Evolutionary conservation across 352 stramenopile genomes (phyloP), one percentile per base, ranked within the genome.

Genomic region (Globisporangium radiosum): DNA sequence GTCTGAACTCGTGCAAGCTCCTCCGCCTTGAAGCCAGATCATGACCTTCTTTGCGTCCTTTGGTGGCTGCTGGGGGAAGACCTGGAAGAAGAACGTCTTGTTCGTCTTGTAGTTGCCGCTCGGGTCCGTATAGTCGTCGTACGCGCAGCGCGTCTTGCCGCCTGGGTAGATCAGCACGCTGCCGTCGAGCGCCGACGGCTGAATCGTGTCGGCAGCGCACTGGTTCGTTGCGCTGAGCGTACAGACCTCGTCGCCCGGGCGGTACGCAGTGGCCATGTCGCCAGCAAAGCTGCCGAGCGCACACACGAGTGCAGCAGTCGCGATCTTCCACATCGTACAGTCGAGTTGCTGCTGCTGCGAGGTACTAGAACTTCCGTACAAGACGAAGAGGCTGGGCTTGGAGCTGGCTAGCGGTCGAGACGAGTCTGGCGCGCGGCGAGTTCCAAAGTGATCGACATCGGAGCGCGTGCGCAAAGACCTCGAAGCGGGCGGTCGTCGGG

Each of bases 71-170:
- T 65, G 57, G 25, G 71, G 73, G 50, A 80, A 80, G 43, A 76
- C 62, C 56, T 79, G 71, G 71, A 82, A 82, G 54, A 76, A 78
- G 62, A 57, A 80, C 25, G 69, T 67, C 17, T 49, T 49, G 52
- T 68, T 70, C 8, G 63, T 63, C 15, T 14, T 57, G 44, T 52
- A 71, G 10, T 38, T 25, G 5, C 49, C 51, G 4, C 55, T 59
- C 5, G 40, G 11, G n/a, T 58, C 47, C 25, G 48, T 55, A 19
- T 47, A 69, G 40, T 66, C 54, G 47, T 69, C 63, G 25, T 66
- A 69, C 17, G 58, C 58, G 37, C 63, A 69, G 50, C 63, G 63
- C 5, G 63, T 69, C 43, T 62, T 59, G 43, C 59, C 52, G 10
- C 54, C 59, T 5, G 59, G 63, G 54, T 73, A 78, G 33, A 77